phyloP scores from a whole-genome alignment of 2,329 filamentous ascomycete species.

The Penicillium concentricum region DNA sequence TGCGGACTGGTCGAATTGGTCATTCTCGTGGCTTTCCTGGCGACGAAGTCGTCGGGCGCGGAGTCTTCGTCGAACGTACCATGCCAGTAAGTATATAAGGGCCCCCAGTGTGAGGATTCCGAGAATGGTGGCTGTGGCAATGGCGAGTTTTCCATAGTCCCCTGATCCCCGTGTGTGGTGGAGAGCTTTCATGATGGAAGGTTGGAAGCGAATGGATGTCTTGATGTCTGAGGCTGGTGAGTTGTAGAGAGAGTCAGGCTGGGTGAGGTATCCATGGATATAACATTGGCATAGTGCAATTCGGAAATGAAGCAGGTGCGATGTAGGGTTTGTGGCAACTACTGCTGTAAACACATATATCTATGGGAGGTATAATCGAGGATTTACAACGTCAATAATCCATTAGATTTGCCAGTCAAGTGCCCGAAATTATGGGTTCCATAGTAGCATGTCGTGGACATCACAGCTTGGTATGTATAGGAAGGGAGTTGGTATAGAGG shows the following conservation, averaged over 20 bases:
- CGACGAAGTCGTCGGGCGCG: constrained; percentile 17
- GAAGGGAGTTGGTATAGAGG: no score
- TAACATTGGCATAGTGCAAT: background rate
- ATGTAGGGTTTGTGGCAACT: background rate
- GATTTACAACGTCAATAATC: no score
- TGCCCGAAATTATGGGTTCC: no score
- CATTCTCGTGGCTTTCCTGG: constrained; percentile 7
- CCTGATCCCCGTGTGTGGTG: background rate
- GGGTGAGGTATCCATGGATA: background rate
- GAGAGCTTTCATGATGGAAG: background rate
- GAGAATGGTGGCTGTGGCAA: constrained; percentile 30
- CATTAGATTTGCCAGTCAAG: background rate
- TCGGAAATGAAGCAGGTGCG: background rate
- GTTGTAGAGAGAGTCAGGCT: background rate
- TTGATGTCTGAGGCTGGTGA: background rate
- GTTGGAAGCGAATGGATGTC: background rate
- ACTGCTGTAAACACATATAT: background rate
- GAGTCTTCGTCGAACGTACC: constrained; percentile 22
- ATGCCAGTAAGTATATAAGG: constrained; percentile 21
- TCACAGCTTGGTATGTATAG: no score
- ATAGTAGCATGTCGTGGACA: no score
- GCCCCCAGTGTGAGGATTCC: constrained; percentile 18
- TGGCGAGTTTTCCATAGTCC: constrained; percentile 23
- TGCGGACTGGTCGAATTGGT: constrained; percentile 19
- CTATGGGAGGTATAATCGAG: background rate